A percentile compares a stretch with the other conserved stretches of the same genome.
These are phyloP conservation scores for Gracilaria vermiculophylla DNA, from an alignment of 23 red algal species.

Conservation along the genomic window DNA sequence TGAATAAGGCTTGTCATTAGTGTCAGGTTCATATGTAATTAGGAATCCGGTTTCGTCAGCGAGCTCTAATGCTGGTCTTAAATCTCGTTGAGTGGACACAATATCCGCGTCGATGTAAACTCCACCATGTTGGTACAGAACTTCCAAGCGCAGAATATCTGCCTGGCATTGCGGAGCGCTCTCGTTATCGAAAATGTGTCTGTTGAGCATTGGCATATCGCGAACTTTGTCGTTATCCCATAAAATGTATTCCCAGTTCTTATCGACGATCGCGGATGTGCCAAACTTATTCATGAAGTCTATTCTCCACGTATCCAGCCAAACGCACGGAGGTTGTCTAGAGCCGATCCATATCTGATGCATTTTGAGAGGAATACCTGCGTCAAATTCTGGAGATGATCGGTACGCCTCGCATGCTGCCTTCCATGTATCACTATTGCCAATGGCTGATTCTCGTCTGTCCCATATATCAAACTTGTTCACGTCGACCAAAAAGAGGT, in stretches of 20 bases:
- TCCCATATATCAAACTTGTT: conserved; percentile 77
- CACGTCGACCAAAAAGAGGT: conserved; percentile 19
- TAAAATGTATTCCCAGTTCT: conserved; percentile 45
- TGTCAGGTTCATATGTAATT: conserved; percentile 77
- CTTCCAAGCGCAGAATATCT: conserved; percentile 76
- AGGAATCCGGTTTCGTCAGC: conserved; percentile 57
- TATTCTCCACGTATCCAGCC: conserved; percentile 78
- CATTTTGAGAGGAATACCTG: conserved; percentile 51
- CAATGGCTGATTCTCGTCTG: conserved; percentile 52
- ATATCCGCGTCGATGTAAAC: conserved; percentile 81
- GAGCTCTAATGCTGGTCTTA: conserved; percentile 27
- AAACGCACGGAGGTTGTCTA: conserved; percentile 70
- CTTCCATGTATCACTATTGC: conserved; percentile 40
- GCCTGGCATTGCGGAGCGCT: conserved; percentile 71
- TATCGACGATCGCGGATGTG: background rate
- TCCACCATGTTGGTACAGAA: conserved; percentile 69
- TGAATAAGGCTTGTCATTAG: conserved; percentile 75
- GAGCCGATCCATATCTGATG: conserved; percentile 85
- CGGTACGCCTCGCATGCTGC: conserved; percentile 17
- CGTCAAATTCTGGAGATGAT: background rate
- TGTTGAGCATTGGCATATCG: conserved; percentile 60
- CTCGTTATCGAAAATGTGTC: conserved; percentile 60
- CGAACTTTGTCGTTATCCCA: conserved; percentile 60
- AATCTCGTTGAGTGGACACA: conserved; percentile 47
- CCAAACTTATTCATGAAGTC: conserved; percentile 53